These are phyloP conservation scores for Ilex paraguariensis DNA, from an alignment of 305 asterid species.

Conservation along the genomic window DNA sequence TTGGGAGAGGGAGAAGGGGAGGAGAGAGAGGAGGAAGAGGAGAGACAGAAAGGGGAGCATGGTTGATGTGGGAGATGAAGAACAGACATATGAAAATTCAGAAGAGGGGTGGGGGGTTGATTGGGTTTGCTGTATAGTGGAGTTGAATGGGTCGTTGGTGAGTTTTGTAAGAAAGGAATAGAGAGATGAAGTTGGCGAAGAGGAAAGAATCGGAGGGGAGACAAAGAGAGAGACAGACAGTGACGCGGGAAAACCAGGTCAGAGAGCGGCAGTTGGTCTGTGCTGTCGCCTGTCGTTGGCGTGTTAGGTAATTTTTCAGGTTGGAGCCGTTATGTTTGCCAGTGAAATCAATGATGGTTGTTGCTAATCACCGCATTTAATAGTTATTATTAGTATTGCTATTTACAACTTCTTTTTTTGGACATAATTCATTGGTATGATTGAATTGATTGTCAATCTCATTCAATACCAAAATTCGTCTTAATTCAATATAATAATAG, in stretches of 20 bases:
- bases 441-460: no score
- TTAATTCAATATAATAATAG: no score
- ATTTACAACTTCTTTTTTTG: no score
- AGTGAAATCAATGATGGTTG: no score
- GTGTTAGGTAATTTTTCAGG: no score
- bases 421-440: no score
- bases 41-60: constrained; percentile 23
- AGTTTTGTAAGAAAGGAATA: constrained; percentile 37
- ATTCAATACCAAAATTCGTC: no score
- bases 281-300: no score
- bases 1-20: constrained; percentile 36
- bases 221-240: constrained; percentile 7
- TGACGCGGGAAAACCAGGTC: constrained; percentile 47
- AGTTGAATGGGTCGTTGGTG: constrained; percentile 50
- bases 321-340: no score
- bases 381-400: no score
- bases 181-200: constrained; percentile 56
- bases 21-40: constrained; percentile 26
- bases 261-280: neutral
- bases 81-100: constrained; percentile 23
- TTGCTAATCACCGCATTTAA: no score
- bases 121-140: constrained; percentile 9
- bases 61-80: constrained; percentile 16
- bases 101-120: constrained; percentile 4
- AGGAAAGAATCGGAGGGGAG: constrained; percentile 35